Conservation (phyloP, 495 filamentous ascomycete species). For the Sporormia fimetaria region DNA sequence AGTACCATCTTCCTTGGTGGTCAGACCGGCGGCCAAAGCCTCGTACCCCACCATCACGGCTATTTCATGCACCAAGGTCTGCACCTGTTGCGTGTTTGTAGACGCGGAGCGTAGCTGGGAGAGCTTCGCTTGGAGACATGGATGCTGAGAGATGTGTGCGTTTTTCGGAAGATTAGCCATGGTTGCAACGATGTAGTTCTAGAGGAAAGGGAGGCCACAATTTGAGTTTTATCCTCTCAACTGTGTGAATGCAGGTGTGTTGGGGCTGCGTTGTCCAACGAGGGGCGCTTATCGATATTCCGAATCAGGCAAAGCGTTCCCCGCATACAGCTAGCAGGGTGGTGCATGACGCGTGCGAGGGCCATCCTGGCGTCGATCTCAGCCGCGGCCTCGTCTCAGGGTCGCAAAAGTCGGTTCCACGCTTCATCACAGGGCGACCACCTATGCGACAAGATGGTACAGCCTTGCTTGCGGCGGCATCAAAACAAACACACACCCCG, state of each 20-base stretch:
- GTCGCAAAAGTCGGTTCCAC: background rate
- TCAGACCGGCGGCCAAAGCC: slow-evolving; percentile 58
- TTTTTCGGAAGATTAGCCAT: slow-evolving; percentile 46
- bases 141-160: slow-evolving; percentile 75
- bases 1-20: slow-evolving; percentile 23
- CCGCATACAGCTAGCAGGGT: background rate
- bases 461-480: too few species aligned
- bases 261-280: too few species aligned
- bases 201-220: too few species aligned
- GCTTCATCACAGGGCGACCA: slow-evolving; percentile 4
- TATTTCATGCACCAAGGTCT: slow-evolving; percentile 74
- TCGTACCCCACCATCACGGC: slow-evolving; percentile 70
- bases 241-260: too few species aligned
- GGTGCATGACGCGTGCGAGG: background rate
- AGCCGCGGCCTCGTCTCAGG: background rate
- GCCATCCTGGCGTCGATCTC: background rate
- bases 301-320: slow-evolving; percentile 2
- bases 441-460: too few species aligned
- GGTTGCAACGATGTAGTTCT: slow-evolving; percentile 2
- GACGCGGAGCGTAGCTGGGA: slow-evolving; percentile 67
- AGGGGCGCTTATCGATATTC: too few species aligned
- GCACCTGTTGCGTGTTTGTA: slow-evolving; percentile 64
- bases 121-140: slow-evolving; percentile 78
- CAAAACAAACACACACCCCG: too few species aligned
- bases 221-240: too few species aligned